These are phyloP conservation scores for Populus hybrid DNA, from an alignment of 441 rosid genomes.

Conservation along the genomic window DNA sequence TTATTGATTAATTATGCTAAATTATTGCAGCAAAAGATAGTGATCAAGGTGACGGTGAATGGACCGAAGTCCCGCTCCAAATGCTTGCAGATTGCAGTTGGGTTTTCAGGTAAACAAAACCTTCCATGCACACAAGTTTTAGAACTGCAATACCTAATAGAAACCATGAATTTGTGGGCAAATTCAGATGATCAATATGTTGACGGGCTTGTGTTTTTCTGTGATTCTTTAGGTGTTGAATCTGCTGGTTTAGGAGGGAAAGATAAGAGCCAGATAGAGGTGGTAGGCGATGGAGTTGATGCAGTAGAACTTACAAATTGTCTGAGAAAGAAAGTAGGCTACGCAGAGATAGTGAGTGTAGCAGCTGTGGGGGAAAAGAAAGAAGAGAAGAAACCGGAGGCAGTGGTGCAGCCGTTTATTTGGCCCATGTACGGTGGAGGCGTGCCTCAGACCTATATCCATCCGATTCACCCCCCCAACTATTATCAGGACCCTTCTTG, in stretches of 20 bases:
- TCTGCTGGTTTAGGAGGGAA: slow-evolving; percentile 36
- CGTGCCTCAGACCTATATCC: background rate
- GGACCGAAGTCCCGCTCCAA: slow-evolving; percentile 21
- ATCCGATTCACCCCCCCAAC: background rate
- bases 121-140: background rate
- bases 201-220: background rate
- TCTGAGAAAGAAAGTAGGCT: slow-evolving; percentile 38
- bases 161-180: too few species aligned
- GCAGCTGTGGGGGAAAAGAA: slow-evolving; percentile 2
- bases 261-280: slow-evolving; percentile 50
- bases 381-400: background rate
- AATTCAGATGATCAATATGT: too few species aligned
- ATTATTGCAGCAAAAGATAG: slow-evolving; percentile 33
- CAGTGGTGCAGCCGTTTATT: background rate
- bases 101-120: slow-evolving; percentile 23
- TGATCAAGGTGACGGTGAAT: slow-evolving; percentile 26
- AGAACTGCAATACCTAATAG: too few species aligned
- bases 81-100: slow-evolving; percentile 30
- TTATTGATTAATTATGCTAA: background rate
- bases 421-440: background rate
- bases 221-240: slow-evolving; percentile 36
- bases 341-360: slow-evolving; percentile 27
- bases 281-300: slow-evolving; percentile 43
- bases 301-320: slow-evolving; percentile 27
- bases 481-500: background rate